A percentile compares a stretch with the other conserved stretches of the same genome.
Evolutionary conservation across 148 eudicot species (phyloP).

Genomic region (Spergularia bocconei): DNA sequence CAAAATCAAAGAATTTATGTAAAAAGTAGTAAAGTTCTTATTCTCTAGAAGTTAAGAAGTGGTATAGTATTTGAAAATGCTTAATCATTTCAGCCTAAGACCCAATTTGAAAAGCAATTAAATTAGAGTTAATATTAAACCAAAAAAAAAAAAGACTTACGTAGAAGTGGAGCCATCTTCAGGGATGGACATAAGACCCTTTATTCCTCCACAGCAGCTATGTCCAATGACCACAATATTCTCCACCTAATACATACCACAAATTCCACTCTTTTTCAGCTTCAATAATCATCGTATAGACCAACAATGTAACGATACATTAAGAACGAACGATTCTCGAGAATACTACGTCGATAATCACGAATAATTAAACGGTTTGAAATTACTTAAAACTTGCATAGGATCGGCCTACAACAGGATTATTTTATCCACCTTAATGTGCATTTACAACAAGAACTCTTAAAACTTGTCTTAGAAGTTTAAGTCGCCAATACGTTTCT

Average conservation of each 20-base stretch:
- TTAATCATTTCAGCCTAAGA: no score
- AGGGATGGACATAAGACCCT: constrained; percentile 93
- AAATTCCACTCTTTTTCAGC: constrained; percentile 7
- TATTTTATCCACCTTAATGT: no score
- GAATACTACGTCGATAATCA: no score
- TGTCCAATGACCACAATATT: constrained; percentile 91
- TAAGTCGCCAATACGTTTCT: no score
- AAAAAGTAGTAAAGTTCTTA: not conserved
- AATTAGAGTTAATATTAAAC: not conserved
- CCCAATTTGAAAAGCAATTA: no score
- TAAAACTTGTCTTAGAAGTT: no score
- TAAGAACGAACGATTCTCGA: not conserved
- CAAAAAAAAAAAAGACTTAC: constrained; percentile 33
- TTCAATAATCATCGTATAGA: not conserved
- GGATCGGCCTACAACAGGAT: no score
- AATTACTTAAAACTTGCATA: no score
- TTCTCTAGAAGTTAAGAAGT: not conserved
- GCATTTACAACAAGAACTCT: no score
- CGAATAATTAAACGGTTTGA: no score
- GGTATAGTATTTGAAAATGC: no score
- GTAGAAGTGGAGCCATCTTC: constrained; percentile 79
- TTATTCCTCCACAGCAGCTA: constrained; percentile 96
- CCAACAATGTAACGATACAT: not conserved
- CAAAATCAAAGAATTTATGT: constrained; percentile 8
- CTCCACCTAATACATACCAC: constrained; percentile 61